Evolutionary conservation across 305 asterid genomes (phyloP), one percentile per base, ranked within the genome.

Genomic region (Euphrasia arctica): DNA sequence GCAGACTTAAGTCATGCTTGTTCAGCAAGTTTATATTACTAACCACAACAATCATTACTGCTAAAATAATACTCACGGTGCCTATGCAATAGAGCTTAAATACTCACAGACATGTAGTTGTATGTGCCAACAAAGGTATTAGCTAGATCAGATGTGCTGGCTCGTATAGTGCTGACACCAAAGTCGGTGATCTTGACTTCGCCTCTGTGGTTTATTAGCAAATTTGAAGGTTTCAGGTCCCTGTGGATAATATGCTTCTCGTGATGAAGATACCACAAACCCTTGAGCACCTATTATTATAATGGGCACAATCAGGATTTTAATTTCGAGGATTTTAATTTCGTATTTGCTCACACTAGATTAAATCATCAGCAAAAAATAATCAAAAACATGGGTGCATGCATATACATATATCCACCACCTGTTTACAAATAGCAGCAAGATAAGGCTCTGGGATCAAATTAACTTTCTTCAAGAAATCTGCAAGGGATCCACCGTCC

Each of bases 41-140:
- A 47, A 36, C 29, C 45, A 12, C 39, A 27, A 65, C 48, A 62
- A 51, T 65, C 0, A 47, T 12, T 50, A 60, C 49, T 43, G 54
- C 55, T n/a, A 13, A 54, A 54, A 18, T 22, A 42, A 32, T 31
- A 2, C 27, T 7, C 22, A 28, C 56, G 36, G 51, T 55, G 34
- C 34, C 34, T 31, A 31, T 39, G 43, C 43, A 39, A 39, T 39
- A 39, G 10, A 39, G 43, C 43, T 7, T 39, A 48, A 78, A 51
- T 66, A 86, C 99, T 93, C 80, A 93, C 99, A 78, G 99, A 93
- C 99, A 93, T 93, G 78, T 93, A 93, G 85, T 88, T 90, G 83
- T 90, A 90, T 5, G 99, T 93, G 74, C 99, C 99, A 31, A 93
- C 95, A 74, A 93, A 90, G 39, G 96, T 87, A 73, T 93, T 84